These are phyloP conservation scores for Trichoderma asperelloides DNA, from an alignment of 495 filamentous ascomycete genomes.

Conservation along the genomic window DNA sequence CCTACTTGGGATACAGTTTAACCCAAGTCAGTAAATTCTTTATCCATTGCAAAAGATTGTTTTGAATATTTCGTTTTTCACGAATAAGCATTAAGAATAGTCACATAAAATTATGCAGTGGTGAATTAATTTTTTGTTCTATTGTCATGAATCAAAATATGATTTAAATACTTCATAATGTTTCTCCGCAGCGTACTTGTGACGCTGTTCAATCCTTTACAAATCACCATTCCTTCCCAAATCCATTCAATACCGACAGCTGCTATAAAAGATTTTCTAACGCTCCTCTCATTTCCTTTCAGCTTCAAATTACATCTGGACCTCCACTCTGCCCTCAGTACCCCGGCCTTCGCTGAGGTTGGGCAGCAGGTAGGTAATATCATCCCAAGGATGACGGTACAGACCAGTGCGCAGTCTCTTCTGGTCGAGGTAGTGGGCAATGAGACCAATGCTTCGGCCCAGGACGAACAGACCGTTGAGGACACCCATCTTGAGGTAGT, in stretches of 20 bases:
- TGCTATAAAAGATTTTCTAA: not conserved
- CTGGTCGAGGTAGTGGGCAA: conserved; percentile 99
- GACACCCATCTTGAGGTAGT: conserved; percentile 88
- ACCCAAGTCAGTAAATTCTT: too few species aligned
- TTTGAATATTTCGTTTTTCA: too few species aligned
- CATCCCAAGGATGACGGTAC: conserved; percentile 98
- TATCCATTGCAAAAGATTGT: not conserved
- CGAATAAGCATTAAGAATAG: too few species aligned
- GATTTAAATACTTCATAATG: not conserved
- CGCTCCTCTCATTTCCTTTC: not conserved
- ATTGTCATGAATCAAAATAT: not conserved
- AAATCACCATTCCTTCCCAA: not conserved
- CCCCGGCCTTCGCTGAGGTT: conserved; percentile 62
- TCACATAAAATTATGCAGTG: not conserved
- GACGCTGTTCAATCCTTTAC: not conserved
- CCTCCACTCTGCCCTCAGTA: conserved; percentile 87
- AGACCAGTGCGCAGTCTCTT: conserved; percentile 96
- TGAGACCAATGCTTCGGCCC: conserved; percentile 91
- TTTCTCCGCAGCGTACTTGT: not conserved
- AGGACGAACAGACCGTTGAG: conserved; percentile 98
- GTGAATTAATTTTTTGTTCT: conserved; percentile 6
- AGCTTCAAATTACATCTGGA: conserved; percentile 41
- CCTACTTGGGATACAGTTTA: too few species aligned
- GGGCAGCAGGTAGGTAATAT: conserved; percentile 93
- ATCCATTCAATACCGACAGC: not conserved